Conservation (phyloP, 768 basidiomycete genomes). For the Suillus americanus region DNA sequence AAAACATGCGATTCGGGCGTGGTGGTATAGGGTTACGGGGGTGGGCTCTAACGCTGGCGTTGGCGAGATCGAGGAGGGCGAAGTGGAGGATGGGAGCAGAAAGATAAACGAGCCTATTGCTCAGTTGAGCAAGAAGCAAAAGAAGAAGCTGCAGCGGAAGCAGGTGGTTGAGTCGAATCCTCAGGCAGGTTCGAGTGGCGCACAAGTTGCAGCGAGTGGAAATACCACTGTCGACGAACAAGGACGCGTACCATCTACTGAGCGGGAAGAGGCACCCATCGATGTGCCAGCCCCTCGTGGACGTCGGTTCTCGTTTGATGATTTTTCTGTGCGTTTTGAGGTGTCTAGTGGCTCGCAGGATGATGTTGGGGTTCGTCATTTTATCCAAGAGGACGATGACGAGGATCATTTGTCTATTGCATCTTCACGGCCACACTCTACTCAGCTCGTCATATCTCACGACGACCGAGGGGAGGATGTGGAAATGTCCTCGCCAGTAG, state of each 20-base stretch:
- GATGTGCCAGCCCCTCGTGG: background rate
- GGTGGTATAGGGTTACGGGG: slow-evolving; percentile 16
- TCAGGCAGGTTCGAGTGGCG: background rate
- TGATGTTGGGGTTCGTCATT: background rate
- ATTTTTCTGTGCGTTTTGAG: background rate
- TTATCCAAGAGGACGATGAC: background rate
- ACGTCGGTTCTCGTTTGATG: background rate
- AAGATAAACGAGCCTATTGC: background rate
- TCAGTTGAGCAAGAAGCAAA: slow-evolving; percentile 7
- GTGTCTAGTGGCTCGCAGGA: background rate
- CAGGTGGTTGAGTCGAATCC: background rate
- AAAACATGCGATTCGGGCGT: slow-evolving; percentile 13
- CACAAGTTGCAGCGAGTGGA: background rate
- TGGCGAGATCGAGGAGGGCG: slow-evolving; percentile 16
- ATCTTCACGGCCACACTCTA: slow-evolving; percentile 9
- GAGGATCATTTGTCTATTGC: slow-evolving; percentile 9
- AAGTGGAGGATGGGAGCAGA: slow-evolving; percentile 9
- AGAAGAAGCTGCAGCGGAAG: slow-evolving; percentile 3
- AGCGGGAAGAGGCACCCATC: background rate
- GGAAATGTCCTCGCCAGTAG: slow-evolving; percentile 10
- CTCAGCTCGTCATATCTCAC: background rate
- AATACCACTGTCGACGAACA: background rate
- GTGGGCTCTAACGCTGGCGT: slow-evolving; percentile 5
- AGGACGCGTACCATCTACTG: background rate
- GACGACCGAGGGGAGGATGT: slow-evolving; percentile 7